Evolutionary conservation across 2,329 filamentous ascomycete genomes (phyloP).

Genomic region (Bipolaris sorokiniana): DNA sequence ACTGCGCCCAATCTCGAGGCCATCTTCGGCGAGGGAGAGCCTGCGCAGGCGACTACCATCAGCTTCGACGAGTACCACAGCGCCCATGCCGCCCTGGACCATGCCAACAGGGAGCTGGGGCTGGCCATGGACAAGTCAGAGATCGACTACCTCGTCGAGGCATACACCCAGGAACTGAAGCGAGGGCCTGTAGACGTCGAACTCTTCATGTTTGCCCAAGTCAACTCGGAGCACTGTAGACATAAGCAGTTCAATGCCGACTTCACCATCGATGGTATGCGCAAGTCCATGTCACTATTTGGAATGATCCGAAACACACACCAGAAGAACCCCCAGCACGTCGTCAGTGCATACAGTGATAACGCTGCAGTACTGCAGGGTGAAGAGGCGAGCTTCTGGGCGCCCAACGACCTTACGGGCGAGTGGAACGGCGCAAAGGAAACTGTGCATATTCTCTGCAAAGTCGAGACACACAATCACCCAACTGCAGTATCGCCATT

Average conservation of each 20-base stretch:
- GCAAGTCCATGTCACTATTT: slow-evolving; percentile 82
- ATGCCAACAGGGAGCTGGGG: slow-evolving; percentile 83
- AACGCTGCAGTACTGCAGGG: slow-evolving; percentile 93
- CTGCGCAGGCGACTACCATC: slow-evolving; percentile 73
- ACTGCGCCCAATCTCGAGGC: slow-evolving; percentile 70
- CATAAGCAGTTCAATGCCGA: slow-evolving; percentile 95
- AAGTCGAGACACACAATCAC: slow-evolving; percentile 98
- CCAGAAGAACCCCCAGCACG: slow-evolving; percentile 74
- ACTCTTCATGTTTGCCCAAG: slow-evolving; percentile 98
- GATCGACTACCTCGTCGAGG: slow-evolving; percentile 91
- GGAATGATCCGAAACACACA: slow-evolving; percentile 97
- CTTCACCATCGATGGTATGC: slow-evolving; percentile 90
- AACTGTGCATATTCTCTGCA: slow-evolving; percentile 83
- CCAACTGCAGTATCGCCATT: slow-evolving; percentile 95
- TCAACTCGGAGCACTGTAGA: slow-evolving; percentile 93
- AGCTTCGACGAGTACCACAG: slow-evolving; percentile 68
- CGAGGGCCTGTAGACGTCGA: slow-evolving; percentile 85
- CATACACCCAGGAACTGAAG: slow-evolving; percentile 70
- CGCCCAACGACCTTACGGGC: slow-evolving; percentile 82
- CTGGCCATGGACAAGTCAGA: slow-evolving; percentile 86
- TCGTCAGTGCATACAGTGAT: slow-evolving; percentile 96
- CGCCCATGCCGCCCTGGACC: slow-evolving; percentile 74
- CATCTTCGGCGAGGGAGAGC: slow-evolving; percentile 78
- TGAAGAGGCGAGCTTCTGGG: slow-evolving; percentile 77
- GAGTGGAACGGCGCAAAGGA: slow-evolving; percentile 90